Percentiles rank a stretch among this genome's conserved stretches.
These are phyloP conservation scores for Gossypium rotundifolium DNA, from an alignment of 345 rosid species.

Conservation along the genomic window DNA sequence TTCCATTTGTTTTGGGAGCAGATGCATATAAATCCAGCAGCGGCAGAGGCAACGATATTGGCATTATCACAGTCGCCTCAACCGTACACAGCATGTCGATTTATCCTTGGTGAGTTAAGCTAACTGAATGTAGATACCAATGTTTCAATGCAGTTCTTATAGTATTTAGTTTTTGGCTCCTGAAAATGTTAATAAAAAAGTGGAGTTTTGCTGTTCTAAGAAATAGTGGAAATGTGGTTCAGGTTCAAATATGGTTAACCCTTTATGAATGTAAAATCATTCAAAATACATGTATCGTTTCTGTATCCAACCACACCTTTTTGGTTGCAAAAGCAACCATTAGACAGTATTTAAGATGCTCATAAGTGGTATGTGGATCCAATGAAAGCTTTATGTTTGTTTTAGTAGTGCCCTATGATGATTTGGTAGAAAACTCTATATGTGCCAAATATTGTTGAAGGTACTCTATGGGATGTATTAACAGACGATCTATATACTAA, in stretches of 20 bases:
- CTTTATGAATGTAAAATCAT: not conserved
- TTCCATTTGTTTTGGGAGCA: slow-evolving; percentile 22
- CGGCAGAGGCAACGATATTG: slow-evolving; percentile 81
- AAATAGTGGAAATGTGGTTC: not conserved
- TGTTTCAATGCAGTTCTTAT: not conserved
- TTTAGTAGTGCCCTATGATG: not conserved
- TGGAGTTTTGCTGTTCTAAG: not conserved
- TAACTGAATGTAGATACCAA: not conserved
- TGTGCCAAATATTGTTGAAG: not conserved
- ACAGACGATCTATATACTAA: not conserved
- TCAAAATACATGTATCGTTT: not conserved
- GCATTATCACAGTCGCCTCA: slow-evolving; percentile 74
- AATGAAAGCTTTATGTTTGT: not conserved
- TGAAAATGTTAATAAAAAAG: not conserved
- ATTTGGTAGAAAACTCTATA: not conserved
- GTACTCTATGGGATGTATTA: not conserved
- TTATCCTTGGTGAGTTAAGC: slow-evolving; percentile 64
- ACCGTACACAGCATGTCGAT: slow-evolving; percentile 81
- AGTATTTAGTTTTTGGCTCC: not conserved
- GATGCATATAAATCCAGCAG: slow-evolving; percentile 74
- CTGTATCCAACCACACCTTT: not conserved
- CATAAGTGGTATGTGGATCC: not conserved
- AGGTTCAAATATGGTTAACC: not conserved
- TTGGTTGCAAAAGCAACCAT: not conserved
- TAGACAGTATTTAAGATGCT: not conserved